Evolutionary conservation across 331 rosid genomes (phyloP), one percentile per base, ranked within the genome.

Genomic region (Arachis monticola): DNA sequence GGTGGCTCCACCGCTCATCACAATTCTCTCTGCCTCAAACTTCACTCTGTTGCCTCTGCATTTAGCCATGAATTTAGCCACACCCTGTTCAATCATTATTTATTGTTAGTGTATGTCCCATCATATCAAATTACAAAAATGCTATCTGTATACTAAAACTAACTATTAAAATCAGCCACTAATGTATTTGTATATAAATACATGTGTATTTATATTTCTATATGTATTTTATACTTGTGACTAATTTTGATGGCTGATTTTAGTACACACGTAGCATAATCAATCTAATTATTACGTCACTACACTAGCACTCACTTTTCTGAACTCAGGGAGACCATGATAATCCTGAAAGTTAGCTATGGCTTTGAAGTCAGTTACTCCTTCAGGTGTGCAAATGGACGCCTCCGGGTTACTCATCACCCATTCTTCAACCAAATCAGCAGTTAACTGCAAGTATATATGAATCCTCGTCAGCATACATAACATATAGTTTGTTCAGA

Each of bases 1-100:
- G 2, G 97, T 93, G 41, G 98, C 96, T 70, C 98, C 98, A 47
- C 98, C 95, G 27, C 96, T 91, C 98, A 93, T 91, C 1, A 93
- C 96, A 61, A 94, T 84, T 60, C 96, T 92, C 44, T 91, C 92
- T 0, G 98, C 89, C 30, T 90, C 88, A 22, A 91, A 94, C 1
- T 10, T 83, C 3, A 90, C 92, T 79, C 82, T 81, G 74, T 91
- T 78, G 70, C 96, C 95, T 85, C 98, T 94, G 10, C 82, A 81
- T 79, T 77, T 91, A 8, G 53, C 75, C 96, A 94, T 91, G 72
- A 94, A 94, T 11, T 88, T 90, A 6, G 98, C 96, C 73, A 93
- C 90, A 70, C 90, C 97, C 98, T 93, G 92, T 60, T 1, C 8
- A 66, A 79, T 64, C 47, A 61, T 17, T 17, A 1, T 14, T 69